Evolutionary conservation across 2,329 filamentous ascomycete genomes (phyloP), one percentile per base, ranked within the genome.

Genomic region (Eurotiales sp.): DNA sequence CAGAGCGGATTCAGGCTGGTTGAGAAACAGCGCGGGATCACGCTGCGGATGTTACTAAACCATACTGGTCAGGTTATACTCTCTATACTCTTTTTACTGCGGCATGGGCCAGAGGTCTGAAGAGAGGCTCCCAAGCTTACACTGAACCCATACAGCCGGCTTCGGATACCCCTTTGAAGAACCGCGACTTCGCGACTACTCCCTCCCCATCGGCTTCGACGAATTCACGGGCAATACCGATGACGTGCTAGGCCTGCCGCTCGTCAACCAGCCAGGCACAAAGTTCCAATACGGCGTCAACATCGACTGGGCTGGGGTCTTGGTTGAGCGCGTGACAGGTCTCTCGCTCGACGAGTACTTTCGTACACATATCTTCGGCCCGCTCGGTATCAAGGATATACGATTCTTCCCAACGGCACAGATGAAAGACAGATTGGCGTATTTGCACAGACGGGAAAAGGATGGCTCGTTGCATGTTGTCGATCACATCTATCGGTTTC

Each of bases 261-360:
- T 88, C 11, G 66, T 86, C 1, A 83, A 84, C 58, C 83, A 88
- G 56, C 85, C 85, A 0, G 84, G 84, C 0, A 74, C 77, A 25
- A 71, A 70, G 3, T 87, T 81, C 80, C 76, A 82, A 52, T 86
- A 87, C 23, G 78, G 80, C 2, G 76, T 80, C 21, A 67, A 67
- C 17, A 69, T 80, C 12, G 79, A 82, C 60, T 82, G 78, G 78
- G 79, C 74, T 0, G 78, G 79, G 3, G 61, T 76, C 2, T 66
- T 74, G 0, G 61, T 81, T 4, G 72, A 80, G 56, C 67, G 78
- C 11, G 69, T 64, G 1, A 72, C 72, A 0, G 73, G 73, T 1
- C 55, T 71, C 5, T 62, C 59, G 2, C 69, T 81, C 1, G 74
- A 79, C 43, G 72, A 75, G 17, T 81, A 78, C 56, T 65, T 80